Percentiles rank a stretch among this genome's conserved stretches.
Conservation (phyloP, 306 rosid species). For the Dicorynia guianensis region DNA sequence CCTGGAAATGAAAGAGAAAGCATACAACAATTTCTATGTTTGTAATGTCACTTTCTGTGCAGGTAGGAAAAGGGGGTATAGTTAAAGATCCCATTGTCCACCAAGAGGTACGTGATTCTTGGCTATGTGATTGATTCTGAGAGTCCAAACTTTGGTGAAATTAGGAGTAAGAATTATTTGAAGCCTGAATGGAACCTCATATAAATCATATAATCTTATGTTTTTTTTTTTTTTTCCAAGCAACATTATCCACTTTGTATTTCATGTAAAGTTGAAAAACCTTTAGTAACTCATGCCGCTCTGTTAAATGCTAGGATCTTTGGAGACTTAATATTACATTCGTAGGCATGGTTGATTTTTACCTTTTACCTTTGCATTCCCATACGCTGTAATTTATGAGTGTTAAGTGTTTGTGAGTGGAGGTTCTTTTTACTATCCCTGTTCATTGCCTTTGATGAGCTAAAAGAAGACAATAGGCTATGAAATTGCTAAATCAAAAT, state of each 20-base stretch:
- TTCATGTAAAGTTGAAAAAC: background rate
- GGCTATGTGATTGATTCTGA: conserved; percentile 10
- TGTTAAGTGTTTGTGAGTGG: no score
- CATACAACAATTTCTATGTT: conserved; percentile 7
- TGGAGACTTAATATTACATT: background rate
- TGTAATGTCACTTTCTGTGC: conserved; percentile 29
- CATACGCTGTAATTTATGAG: no score
- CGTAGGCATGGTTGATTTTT: no score
- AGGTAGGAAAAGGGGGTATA: conserved; percentile 68
- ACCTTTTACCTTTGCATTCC: no score
- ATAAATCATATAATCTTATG: background rate
- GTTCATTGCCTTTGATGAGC: no score
- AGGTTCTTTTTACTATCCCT: no score
- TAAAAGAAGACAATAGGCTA: no score
- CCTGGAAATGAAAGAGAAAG: conserved; percentile 29
- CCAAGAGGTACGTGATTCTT: conserved; percentile 54
- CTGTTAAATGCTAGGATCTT: no score
- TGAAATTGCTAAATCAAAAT: no score
- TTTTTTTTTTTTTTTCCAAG: background rate
- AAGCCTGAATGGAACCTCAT: background rate
- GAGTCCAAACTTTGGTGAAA: conserved; percentile 14
- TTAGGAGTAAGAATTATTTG: conserved; percentile 20
- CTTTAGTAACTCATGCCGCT: background rate
- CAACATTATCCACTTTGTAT: background rate
- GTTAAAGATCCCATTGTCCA: conserved; percentile 62